phyloP scores from a whole-genome alignment of 345 rosid genomes.

The Moricandia moricandioides region DNA sequence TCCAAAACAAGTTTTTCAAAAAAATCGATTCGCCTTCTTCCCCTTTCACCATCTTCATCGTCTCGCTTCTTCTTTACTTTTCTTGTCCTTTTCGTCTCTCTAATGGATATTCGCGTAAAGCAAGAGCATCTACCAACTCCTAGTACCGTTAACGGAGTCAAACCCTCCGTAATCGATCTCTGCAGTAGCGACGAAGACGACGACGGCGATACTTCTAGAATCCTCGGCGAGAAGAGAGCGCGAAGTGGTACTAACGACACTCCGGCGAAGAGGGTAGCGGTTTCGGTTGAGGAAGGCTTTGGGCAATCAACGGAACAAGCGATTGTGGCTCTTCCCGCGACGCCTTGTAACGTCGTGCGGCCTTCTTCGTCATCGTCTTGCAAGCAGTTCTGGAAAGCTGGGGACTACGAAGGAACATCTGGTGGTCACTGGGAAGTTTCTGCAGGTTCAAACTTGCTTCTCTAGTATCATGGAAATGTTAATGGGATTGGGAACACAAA shows the following conservation, averaged over 20 bases:
- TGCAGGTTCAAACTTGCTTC: conserved; percentile 42
- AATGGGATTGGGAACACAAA: too few relatives aligned
- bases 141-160: not conserved
- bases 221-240: conserved; percentile 24
- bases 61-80: not conserved
- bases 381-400: conserved; percentile 96
- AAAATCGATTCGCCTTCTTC: not conserved
- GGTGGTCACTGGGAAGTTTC: conserved; percentile 50
- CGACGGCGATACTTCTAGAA: not conserved
- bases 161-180: conserved; percentile 44
- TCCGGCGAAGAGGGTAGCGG: conserved; percentile 32
- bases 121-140: conserved; percentile 38
- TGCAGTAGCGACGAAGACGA: conserved; percentile 49
- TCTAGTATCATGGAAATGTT: too few relatives aligned
- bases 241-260: conserved; percentile 14
- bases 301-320: conserved; percentile 21
- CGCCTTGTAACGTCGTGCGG: not conserved
- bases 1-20: not conserved
- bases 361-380: not conserved
- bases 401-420: conserved; percentile 65
- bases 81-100: not conserved
- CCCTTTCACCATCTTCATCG: not conserved
- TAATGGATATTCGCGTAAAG: conserved; percentile 51
- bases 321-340: not conserved
- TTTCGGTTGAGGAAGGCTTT: conserved; percentile 39